Conservation (phyloP, 441 rosid genomes). For the Populus trichocarpa region DNA sequence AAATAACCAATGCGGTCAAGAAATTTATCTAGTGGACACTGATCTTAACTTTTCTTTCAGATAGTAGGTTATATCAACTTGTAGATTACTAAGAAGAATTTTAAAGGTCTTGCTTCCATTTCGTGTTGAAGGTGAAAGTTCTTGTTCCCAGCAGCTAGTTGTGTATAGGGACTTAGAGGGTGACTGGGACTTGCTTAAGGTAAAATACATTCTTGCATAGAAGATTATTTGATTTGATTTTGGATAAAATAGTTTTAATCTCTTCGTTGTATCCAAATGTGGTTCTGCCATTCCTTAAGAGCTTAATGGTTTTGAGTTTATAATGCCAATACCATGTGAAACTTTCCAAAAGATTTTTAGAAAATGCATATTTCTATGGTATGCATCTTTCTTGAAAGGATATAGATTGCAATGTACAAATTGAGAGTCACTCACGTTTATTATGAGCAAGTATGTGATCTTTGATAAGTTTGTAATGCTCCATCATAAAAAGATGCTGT, state of each 20-base stretch:
- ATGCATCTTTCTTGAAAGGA: no score
- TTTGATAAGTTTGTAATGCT: no score
- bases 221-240: neutral
- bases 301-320: neutral
- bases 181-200: slow-evolving; percentile 64
- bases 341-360: no score
- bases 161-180: slow-evolving; percentile 62
- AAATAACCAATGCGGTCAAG: neutral
- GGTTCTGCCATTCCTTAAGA: neutral
- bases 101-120: slow-evolving; percentile 61
- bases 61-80: neutral
- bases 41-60: neutral
- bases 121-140: slow-evolving; percentile 31
- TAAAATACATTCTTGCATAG: slow-evolving; percentile 29
- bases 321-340: no score
- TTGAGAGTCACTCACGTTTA: no score
- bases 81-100: slow-evolving; percentile 64
- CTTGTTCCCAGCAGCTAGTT: slow-evolving; percentile 39
- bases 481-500: no score
- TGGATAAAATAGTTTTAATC: neutral
- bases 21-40: neutral
- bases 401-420: no score
- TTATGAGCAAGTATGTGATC: no score
- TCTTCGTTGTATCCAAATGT: neutral
- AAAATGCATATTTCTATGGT: no score